These are phyloP conservation scores for Drechslera avenae DNA, from an alignment of 2,329 filamentous ascomycete genomes.

Conservation along the genomic window DNA sequence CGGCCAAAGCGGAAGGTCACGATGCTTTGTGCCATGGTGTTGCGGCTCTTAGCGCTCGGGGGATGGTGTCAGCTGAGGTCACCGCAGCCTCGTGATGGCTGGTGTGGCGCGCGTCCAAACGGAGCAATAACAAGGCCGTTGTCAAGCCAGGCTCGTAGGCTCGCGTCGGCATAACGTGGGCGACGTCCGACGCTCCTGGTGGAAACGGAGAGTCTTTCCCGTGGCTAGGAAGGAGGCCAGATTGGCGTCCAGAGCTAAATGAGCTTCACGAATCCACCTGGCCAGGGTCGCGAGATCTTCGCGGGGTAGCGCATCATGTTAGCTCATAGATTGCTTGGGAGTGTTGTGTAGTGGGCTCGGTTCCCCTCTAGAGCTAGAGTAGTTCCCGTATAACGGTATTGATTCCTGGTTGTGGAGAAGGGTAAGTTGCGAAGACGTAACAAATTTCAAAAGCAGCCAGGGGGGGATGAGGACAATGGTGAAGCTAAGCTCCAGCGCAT, in stretches of 20 bases:
- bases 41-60: slow-evolving; percentile 32
- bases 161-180: slow-evolving; percentile 20
- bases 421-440: slow-evolving; percentile 48
- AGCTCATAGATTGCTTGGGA: slow-evolving; percentile 26
- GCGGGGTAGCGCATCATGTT: slow-evolving; percentile 44
- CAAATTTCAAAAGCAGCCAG: slow-evolving; percentile 35
- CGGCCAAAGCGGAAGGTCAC: slow-evolving; percentile 39
- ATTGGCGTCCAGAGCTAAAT: slow-evolving; percentile 13
- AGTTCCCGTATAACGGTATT: slow-evolving; percentile 34
- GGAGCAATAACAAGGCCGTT: slow-evolving; percentile 16
- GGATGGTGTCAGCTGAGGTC: slow-evolving; percentile 30
- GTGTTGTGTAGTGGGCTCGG: slow-evolving; percentile 22
- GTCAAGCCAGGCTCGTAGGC: slow-evolving; percentile 24
- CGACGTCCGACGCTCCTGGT: slow-evolving; percentile 21
- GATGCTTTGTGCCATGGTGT: slow-evolving; percentile 35
- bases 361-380: slow-evolving; percentile 35
- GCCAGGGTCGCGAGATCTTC: slow-evolving; percentile 30
- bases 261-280: slow-evolving; percentile 7
- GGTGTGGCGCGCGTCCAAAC: slow-evolving; percentile 15
- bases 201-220: slow-evolving; percentile 15
- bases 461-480: slow-evolving; percentile 25
- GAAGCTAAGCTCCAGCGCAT: slow-evolving; percentile 25
- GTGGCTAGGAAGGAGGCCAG: slow-evolving; percentile 14
- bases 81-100: slow-evolving; percentile 38
- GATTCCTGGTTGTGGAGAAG: slow-evolving; percentile 28